phyloP scores from a whole-genome alignment of 1,284 basidiomycete species.

The Lentinus polychrous region DNA sequence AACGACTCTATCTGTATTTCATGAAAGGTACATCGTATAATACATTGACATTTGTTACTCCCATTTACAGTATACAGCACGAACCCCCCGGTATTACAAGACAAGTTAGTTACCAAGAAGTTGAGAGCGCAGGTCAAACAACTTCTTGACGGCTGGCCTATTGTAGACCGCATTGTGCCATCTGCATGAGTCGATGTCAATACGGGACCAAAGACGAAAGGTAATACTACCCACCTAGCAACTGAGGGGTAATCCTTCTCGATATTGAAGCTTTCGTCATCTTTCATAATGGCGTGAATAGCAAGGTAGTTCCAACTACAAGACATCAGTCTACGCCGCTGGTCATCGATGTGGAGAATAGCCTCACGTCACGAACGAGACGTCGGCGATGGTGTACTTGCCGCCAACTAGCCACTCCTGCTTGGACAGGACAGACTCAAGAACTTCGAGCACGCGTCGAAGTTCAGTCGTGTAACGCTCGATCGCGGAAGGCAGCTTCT shows the following conservation, averaged over 20 bases:
- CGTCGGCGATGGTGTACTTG: slow-evolving; percentile 12
- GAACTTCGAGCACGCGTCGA: slow-evolving; percentile 22
- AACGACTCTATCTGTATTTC: neutral
- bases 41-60: neutral
- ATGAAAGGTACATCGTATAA: neutral
- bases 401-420: slow-evolving; percentile 12
- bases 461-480: slow-evolving; percentile 25
- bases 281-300: neutral
- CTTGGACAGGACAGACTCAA: slow-evolving; percentile 18
- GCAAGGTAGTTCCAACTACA: neutral
- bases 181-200: neutral
- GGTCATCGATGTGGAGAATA: neutral
- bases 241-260: neutral
- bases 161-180: neutral
- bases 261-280: neutral
- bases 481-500: slow-evolving; percentile 18
- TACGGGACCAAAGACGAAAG: neutral
- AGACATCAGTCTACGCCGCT: neutral
- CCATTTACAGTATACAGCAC: neutral
- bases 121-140: neutral
- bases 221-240: neutral
- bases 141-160: neutral
- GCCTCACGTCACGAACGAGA: slow-evolving; percentile 8
- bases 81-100: neutral
- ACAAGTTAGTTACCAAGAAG: neutral